Evolutionary conservation across 345 rosid species (phyloP).

Genomic region (Brassica cretica): DNA sequence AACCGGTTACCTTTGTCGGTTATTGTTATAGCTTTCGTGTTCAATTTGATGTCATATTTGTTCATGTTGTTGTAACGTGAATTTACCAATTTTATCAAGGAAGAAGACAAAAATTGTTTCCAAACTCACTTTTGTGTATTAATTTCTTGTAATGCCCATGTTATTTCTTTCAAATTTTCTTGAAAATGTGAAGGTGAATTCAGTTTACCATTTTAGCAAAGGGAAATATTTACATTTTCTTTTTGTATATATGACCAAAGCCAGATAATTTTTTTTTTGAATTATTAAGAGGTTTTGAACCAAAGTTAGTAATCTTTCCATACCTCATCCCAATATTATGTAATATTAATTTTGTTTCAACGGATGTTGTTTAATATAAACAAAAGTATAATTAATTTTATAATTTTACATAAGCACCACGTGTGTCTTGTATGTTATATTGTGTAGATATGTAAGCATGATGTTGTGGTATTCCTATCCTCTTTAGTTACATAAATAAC

Average conservation of each 20-base stretch:
- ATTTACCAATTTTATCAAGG: slow-evolving; percentile 28
- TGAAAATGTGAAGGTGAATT: not conserved
- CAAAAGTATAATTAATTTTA: not conserved
- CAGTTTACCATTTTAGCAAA: not conserved
- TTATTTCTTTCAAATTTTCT: not conserved
- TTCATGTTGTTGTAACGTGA: slow-evolving; percentile 50
- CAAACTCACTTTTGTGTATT: not conserved
- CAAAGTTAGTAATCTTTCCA: no score
- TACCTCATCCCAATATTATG: not conserved
- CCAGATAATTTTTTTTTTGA: not conserved
- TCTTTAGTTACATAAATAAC: slow-evolving; percentile 16
- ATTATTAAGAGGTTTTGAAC: not conserved
- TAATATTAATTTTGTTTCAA: not conserved
- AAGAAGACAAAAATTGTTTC: slow-evolving; percentile 1
- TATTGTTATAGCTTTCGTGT: slow-evolving; percentile 33
- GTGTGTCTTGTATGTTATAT: slow-evolving; percentile 1
- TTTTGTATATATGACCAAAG: not conserved
- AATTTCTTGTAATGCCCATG: not conserved
- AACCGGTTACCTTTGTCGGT: slow-evolving; percentile 27
- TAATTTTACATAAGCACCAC: not conserved
- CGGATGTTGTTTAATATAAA: not conserved
- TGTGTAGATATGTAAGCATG: not conserved
- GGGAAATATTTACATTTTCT: not conserved
- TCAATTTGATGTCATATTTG: slow-evolving; percentile 39
- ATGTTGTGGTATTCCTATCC: slow-evolving; percentile 20